Evolutionary conservation across 1,139 yeast genomes (phyloP).

Genomic region (Tardiomyces depauwii): DNA sequence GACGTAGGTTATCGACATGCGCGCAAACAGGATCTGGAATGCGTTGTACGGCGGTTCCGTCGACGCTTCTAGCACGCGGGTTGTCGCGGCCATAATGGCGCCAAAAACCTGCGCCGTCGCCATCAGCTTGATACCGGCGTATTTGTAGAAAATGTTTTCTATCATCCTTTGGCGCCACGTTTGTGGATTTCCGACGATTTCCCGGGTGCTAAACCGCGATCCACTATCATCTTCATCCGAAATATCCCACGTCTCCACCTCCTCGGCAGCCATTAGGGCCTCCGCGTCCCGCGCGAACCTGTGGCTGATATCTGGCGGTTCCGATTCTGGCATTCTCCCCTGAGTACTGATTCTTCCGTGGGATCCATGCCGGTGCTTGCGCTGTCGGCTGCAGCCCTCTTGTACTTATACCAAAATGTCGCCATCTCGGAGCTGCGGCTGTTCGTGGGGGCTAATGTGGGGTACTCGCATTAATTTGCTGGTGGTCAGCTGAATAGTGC

Average conservation of each 20-base stretch:
- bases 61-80: constrained; percentile 61
- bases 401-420: no score
- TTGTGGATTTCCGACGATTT: no score
- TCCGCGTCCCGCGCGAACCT: neutral
- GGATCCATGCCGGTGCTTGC: no score
- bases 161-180: neutral
- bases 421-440: no score
- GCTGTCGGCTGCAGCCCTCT: no score
- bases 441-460: no score
- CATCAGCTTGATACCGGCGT: constrained; percentile 16
- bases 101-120: constrained; percentile 47
- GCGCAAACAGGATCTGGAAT: constrained; percentile 58
- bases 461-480: no score
- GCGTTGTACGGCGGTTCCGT: constrained; percentile 58
- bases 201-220: neutral
- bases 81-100: constrained; percentile 63
- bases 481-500: no score
- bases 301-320: neutral
- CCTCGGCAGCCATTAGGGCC: neutral
- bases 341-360: no score
- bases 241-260: neutral
- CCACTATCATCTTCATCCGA: neutral
- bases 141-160: constrained; percentile 5
- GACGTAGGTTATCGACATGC: constrained; percentile 63
- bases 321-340: neutral